These are phyloP conservation scores for Solanum lignicaule DNA, from an alignment of 257 asterid species.

Conservation along the genomic window DNA sequence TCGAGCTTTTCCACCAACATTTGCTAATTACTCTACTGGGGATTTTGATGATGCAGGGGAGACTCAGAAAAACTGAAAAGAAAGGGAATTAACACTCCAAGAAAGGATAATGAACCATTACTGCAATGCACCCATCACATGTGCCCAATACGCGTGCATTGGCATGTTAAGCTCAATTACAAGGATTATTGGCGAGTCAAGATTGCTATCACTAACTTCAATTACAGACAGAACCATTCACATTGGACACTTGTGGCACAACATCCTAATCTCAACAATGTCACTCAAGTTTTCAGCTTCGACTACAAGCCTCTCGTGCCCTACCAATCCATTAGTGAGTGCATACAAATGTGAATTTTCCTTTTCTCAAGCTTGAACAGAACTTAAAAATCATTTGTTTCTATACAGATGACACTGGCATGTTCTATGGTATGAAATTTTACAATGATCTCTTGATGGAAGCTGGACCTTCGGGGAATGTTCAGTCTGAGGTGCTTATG, in stretches of 20 bases:
- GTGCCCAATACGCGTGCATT: constrained; percentile 74
- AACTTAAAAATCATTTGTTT: not conserved
- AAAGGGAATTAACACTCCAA: constrained; percentile 52
- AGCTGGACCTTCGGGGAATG: constrained; percentile 61
- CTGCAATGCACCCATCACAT: constrained; percentile 66
- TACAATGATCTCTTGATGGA: constrained; percentile 60
- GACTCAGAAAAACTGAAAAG: constrained; percentile 31
- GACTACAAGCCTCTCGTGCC: constrained; percentile 69
- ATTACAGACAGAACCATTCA: constrained; percentile 56
- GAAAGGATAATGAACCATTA: constrained; percentile 45
- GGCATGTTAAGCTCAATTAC: constrained; percentile 74
- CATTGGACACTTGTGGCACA: constrained; percentile 78
- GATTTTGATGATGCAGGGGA: constrained; percentile 23
- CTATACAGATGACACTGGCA: constrained; percentile 51
- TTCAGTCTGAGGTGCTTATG: constrained; percentile 52
- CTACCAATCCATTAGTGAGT: constrained; percentile 61
- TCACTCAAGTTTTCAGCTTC: constrained; percentile 75
- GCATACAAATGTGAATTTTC: not conserved
- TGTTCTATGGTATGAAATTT: constrained; percentile 66
- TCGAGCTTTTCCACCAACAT: not conserved
- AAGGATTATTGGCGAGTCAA: constrained; percentile 62
- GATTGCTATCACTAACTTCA: constrained; percentile 61
- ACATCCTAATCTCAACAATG: constrained; percentile 69
- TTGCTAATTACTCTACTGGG: not conserved
- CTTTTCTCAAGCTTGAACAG: not conserved